Evolutionary conservation across 2,329 filamentous ascomycete genomes (phyloP), one percentile per base, ranked within the genome.

Genomic region (Botrytis hyacinthi): DNA sequence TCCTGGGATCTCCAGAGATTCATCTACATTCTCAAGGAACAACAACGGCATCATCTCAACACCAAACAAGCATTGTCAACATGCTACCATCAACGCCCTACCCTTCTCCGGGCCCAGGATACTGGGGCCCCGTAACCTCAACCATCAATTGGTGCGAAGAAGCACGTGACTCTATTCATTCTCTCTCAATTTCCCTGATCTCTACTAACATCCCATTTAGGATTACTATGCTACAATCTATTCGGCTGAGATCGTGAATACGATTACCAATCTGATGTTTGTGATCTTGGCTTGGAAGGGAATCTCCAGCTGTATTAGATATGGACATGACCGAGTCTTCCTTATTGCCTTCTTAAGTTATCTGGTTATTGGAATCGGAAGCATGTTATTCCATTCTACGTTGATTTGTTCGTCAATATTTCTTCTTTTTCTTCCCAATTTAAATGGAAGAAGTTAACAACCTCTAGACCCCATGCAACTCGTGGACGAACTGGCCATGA

Each of bases 131-230:
- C 1, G 63, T 66, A 14, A 66, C 63, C 22, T 66, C 63, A 32
- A 66, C 63, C 20, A 66, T 66, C 20, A 66, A 66, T n/a, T 66
- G 63, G 63, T 66, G 63, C 20, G 63, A 66, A 66, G 63, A 66
- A 66, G 63, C 42, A 32, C 63, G 63, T 66, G n/a, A 5, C 12
- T 10, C 18, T 8, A 20, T 26, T 14, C 29, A 48, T 66, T 46
- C 29, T 26, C 22, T 29, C 29, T 2, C 8, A 18, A 18, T 26
- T n/a, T 35, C 14, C 29, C 1, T 18, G 4, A 8, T 35, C 42
- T 37, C 42, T 35, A 32, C 29, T 66, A 66, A 66, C 29, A n/a
- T 66, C 1, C 5, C 14, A 0, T 37, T 14, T 4, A 66, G 63
- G 63, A 66, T 44, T 66, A 66, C 63, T 66, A 66, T 35, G 63